Conservation (phyloP, 495 filamentous ascomycete species). For the Xylaria nigripes region DNA sequence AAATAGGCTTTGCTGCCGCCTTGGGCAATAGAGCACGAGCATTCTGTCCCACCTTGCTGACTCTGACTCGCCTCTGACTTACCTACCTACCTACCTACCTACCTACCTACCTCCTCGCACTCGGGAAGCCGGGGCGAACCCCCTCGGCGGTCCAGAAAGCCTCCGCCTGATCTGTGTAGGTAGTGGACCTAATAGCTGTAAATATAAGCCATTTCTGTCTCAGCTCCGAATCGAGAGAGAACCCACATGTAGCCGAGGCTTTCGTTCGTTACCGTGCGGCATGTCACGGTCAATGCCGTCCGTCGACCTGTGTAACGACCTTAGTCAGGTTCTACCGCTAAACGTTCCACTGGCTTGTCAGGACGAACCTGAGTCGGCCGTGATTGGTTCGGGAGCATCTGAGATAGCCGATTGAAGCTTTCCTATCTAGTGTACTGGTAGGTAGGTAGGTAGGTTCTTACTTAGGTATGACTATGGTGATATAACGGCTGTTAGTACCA, state of each 20-base stretch:
- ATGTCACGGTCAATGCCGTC: background rate
- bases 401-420: conserved; percentile 5
- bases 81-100: background rate
- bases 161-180: background rate
- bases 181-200: background rate
- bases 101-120: background rate
- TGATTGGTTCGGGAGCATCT: conserved; percentile 13
- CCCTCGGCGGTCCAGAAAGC: background rate
- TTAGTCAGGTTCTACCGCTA: background rate
- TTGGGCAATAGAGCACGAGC: conserved; percentile 4
- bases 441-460: too few relatives aligned
- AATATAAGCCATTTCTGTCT: background rate
- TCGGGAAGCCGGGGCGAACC: background rate
- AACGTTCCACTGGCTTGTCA: background rate
- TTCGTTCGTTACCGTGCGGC: background rate
- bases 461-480: too few relatives aligned
- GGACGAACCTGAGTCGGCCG: background rate
- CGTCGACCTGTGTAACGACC: background rate
- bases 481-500: background rate
- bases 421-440: background rate
- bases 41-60: conserved; percentile 4
- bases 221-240: background rate
- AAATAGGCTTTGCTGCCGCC: conserved; percentile 9
- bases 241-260: background rate
- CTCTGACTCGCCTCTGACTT: conserved; percentile 4